Percentiles rank a stretch among this genome's conserved stretches.
These are phyloP conservation scores for Iberis pinnata DNA, from an alignment of 345 rosid species.

Conservation along the genomic window DNA sequence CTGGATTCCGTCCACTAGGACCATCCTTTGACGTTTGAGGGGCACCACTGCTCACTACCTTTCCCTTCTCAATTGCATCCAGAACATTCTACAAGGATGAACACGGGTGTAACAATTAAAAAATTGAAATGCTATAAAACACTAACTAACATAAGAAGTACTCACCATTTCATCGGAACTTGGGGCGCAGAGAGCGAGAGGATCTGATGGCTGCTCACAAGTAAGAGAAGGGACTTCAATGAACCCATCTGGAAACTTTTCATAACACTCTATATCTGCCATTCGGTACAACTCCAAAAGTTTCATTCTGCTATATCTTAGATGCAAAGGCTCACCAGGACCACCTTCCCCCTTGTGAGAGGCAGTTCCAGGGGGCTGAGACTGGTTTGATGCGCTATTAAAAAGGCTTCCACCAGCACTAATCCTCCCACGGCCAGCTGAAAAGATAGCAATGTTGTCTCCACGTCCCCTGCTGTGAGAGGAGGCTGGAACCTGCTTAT, in stretches of 20 bases:
- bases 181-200: conserved; percentile 69
- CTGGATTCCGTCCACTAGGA: conserved; percentile 39
- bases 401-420: conserved; percentile 46
- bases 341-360: conserved; percentile 54
- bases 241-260: conserved; percentile 45
- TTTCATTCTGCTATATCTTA: conserved; percentile 72
- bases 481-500: conserved; percentile 55
- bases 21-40: conserved; percentile 72
- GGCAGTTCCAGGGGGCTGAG: conserved; percentile 39
- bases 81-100: conserved; percentile 46
- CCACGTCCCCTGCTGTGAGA: conserved; percentile 66
- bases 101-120: conserved; percentile 13
- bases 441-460: conserved; percentile 46
- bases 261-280: conserved; percentile 43
- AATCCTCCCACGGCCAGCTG: conserved; percentile 62
- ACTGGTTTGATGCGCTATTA: conserved; percentile 31
- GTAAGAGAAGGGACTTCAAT: conserved; percentile 66
- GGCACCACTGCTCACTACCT: conserved; percentile 71
- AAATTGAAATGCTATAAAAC: conserved; percentile 17
- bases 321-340: conserved; percentile 38
- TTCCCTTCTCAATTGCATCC: conserved; percentile 81
- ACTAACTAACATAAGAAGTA: not conserved
- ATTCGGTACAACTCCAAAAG: conserved; percentile 65
- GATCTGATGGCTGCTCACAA: conserved; percentile 61
- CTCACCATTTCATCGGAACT: conserved; percentile 75